These are phyloP conservation scores for Alnus glutinosa DNA, from an alignment of 306 rosid genomes.

Conservation along the genomic window DNA sequence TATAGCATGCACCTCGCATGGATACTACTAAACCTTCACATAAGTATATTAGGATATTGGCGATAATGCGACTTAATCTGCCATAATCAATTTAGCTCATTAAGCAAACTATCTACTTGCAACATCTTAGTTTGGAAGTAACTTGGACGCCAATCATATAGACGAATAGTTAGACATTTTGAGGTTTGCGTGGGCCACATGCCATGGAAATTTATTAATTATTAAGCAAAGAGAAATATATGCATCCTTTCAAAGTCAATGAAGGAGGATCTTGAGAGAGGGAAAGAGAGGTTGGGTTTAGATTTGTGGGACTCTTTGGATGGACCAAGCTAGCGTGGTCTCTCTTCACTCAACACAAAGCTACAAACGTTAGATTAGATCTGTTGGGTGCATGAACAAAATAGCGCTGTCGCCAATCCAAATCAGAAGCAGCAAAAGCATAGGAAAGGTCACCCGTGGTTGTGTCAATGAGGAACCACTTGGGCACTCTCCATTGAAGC, in stretches of 20 bases:
- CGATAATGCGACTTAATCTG: no score
- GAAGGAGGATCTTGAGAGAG: neutral
- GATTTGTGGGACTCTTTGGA: conserved; percentile 23
- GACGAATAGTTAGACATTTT: conserved; percentile 32
- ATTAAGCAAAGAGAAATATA: conserved; percentile 13
- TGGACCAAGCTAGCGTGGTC: conserved; percentile 38
- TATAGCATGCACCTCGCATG: no score
- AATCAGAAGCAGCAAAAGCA: conserved; percentile 45
- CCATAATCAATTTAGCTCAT: neutral
- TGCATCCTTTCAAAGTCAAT: conserved; percentile 5
- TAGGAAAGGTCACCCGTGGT: conserved; percentile 40
- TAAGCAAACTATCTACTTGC: conserved; percentile 33
- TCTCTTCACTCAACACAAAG: conserved; percentile 22
- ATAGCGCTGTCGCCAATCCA: conserved; percentile 35
- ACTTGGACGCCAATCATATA: conserved; percentile 44
- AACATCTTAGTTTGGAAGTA: conserved; percentile 43
- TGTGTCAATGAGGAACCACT: conserved; percentile 39
- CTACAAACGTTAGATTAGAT: conserved; percentile 29
- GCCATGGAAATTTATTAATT: conserved; percentile 25
- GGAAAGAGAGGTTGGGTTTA: conserved; percentile 8
- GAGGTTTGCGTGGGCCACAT: conserved; percentile 32
- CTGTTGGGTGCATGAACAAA: conserved; percentile 43
- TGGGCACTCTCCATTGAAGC: conserved; percentile 32
- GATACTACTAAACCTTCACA: no score
- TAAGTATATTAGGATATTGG: no score